Percentiles rank a stretch among this genome's conserved stretches.
These are phyloP conservation scores for Eremothecium cymbalariae DNA, from an alignment of 1,139 yeast genomes.

Conservation along the genomic window DNA sequence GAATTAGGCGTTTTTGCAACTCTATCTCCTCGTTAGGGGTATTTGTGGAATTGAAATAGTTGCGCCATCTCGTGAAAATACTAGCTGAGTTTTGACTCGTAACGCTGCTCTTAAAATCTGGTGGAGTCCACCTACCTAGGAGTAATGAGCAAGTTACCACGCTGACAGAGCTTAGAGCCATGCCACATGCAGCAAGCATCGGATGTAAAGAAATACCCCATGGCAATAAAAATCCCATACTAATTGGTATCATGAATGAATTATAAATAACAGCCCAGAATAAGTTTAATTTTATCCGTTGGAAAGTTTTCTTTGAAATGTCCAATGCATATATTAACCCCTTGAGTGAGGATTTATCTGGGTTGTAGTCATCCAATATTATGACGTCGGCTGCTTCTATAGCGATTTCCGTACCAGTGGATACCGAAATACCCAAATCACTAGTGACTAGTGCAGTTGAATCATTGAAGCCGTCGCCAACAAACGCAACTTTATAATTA, in stretches of 20 bases:
- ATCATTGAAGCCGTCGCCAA: conserved; percentile 96
- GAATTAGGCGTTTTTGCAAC: no score
- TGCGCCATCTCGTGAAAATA: no score
- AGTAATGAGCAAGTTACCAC: conserved; percentile 76
- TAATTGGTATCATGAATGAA: conserved; percentile 82
- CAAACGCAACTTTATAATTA: conserved; percentile 55
- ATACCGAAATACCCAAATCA: conserved; percentile 82
- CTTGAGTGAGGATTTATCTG: conserved; percentile 37
- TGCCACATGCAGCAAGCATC: conserved; percentile 85
- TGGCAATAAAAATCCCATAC: conserved; percentile 85
- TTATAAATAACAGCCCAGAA: conserved; percentile 85
- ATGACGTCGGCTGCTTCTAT: conserved; percentile 93
- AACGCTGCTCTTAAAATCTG: no score
- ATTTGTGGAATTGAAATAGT: no score
- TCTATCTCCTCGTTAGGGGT: no score
- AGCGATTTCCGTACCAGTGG: conserved; percentile 92
- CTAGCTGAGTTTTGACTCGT: no score
- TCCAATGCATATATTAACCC: conserved; percentile 70
- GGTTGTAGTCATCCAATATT: conserved; percentile 36
- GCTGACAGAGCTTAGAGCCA: conserved; percentile 88
- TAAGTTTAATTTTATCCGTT: conserved; percentile 70
- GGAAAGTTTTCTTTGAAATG: conserved; percentile 62
- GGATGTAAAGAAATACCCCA: conserved; percentile 74
- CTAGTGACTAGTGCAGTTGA: conserved; percentile 92
- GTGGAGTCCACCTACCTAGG: conserved; percentile 56